These are phyloP conservation scores for Xanthoconium purpureum DNA, from an alignment of 768 basidiomycete species.

Conservation along the genomic window DNA sequence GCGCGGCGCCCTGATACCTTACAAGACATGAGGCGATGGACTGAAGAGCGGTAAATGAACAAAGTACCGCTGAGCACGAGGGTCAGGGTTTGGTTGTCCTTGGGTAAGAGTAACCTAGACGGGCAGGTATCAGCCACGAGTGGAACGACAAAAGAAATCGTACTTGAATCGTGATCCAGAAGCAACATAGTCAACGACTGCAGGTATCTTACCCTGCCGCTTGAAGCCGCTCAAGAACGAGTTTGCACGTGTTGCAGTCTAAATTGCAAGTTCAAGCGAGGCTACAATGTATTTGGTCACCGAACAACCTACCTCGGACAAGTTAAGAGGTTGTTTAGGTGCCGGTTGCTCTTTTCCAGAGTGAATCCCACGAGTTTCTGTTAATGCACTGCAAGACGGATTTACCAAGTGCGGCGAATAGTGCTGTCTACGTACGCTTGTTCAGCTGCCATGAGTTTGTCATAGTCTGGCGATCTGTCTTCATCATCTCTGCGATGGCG, in stretches of 20 bases:
- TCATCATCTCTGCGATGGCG: constrained; percentile 95
- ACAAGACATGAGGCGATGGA: constrained; percentile 5
- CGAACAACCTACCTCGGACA: constrained; percentile 69
- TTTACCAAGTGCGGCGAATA: neutral
- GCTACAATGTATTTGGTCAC: neutral
- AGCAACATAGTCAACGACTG: constrained; percentile 89
- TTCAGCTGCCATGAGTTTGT: constrained; percentile 94
- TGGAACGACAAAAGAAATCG: constrained; percentile 13
- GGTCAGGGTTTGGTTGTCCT: constrained; percentile 91
- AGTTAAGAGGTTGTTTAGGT: constrained; percentile 80
- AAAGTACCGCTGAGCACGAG: constrained; percentile 80
- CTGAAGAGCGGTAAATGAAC: neutral
- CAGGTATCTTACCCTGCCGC: constrained; percentile 77
- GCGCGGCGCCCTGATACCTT: constrained; percentile 88
- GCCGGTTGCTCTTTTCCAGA: constrained; percentile 85
- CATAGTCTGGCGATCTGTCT: constrained; percentile 92
- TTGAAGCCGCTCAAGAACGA: constrained; percentile 93
- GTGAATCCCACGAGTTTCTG: constrained; percentile 82
- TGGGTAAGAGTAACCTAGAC: constrained; percentile 73
- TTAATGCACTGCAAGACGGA: constrained; percentile 54
- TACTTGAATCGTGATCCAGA: constrained; percentile 96
- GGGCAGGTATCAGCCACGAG: neutral
- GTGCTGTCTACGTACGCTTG: constrained; percentile 63
- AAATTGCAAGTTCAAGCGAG: constrained; percentile 2
- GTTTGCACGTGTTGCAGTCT: constrained; percentile 71